These are phyloP conservation scores for Zygoascus tannicola DNA, from an alignment of 805 yeast species.

Conservation along the genomic window DNA sequence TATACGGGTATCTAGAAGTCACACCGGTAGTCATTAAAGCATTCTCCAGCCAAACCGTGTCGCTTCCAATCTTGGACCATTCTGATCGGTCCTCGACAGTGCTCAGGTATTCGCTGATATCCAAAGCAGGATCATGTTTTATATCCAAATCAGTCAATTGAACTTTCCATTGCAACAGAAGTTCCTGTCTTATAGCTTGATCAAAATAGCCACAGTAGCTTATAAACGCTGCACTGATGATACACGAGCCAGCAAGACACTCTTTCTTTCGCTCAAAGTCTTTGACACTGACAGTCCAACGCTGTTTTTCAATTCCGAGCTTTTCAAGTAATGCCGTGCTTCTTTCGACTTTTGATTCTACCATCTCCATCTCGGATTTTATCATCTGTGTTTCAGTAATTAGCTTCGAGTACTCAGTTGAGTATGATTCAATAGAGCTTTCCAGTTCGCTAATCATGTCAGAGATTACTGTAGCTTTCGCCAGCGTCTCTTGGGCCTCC, in stretches of 20 bases:
- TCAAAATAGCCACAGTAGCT: constrained; percentile 54
- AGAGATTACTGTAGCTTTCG: constrained; percentile 64
- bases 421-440: constrained; percentile 56
- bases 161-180: constrained; percentile 31
- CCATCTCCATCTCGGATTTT: constrained; percentile 57
- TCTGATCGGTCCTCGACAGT: constrained; percentile 32
- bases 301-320: constrained; percentile 52
- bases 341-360: constrained; percentile 50
- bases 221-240: constrained; percentile 53
- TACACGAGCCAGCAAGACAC: constrained; percentile 51
- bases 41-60: constrained; percentile 56
- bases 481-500: constrained; percentile 51
- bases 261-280: constrained; percentile 40
- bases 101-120: constrained; percentile 32
- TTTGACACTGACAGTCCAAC: constrained; percentile 63
- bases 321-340: constrained; percentile 55
- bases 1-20: constrained; percentile 38
- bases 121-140: constrained; percentile 25
- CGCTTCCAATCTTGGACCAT: constrained; percentile 51
- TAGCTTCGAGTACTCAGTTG: constrained; percentile 57
- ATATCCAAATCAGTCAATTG: constrained; percentile 33
- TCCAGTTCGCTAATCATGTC: constrained; percentile 75
- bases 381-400: constrained; percentile 72
- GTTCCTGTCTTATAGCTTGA: constrained; percentile 35
- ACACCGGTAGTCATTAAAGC: constrained; percentile 36